phyloP scores from a whole-genome alignment of 345 rosid genomes.

The Lagerstroemia speciosa region DNA sequence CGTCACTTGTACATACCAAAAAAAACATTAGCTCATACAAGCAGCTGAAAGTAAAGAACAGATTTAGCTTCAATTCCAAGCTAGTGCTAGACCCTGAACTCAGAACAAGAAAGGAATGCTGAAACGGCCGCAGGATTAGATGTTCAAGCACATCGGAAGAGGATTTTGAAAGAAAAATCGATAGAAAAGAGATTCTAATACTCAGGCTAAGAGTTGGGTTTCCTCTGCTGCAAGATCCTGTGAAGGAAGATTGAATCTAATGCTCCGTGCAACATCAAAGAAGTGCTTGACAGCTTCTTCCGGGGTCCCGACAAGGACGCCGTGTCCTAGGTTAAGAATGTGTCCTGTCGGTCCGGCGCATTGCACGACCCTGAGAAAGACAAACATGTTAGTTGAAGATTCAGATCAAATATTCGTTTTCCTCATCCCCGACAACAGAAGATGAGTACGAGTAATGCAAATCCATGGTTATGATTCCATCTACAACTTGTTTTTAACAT shows the following conservation, averaged over 20 bases:
- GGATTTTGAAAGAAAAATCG: not conserved
- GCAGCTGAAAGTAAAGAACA: not conserved
- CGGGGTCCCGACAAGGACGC: slow-evolving; percentile 88
- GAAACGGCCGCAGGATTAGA: not conserved
- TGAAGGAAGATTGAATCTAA: slow-evolving; percentile 36
- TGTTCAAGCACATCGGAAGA: not conserved
- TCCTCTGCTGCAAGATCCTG: slow-evolving; percentile 37
- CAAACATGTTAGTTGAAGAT: not conserved
- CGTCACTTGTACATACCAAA: not conserved
- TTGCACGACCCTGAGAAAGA: slow-evolving; percentile 58
- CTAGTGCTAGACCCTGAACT: not conserved
- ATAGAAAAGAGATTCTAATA: not conserved
- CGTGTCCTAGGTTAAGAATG: slow-evolving; percentile 84
- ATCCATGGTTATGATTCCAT: no score
- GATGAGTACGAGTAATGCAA: no score
- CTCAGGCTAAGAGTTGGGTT: slow-evolving; percentile 47
- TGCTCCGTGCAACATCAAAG: slow-evolving; percentile 66
- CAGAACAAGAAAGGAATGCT: not conserved
- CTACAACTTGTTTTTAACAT: no score
- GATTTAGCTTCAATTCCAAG: not conserved
- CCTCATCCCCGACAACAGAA: no score
- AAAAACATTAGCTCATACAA: not conserved
- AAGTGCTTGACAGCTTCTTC: slow-evolving; percentile 94
- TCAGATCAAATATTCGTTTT: no score
- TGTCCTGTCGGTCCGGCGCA: slow-evolving; percentile 83